Evolutionary conservation across 441 rosid genomes (phyloP), one percentile per base, ranked within the genome.

Genomic region (Erodium moschatum): DNA sequence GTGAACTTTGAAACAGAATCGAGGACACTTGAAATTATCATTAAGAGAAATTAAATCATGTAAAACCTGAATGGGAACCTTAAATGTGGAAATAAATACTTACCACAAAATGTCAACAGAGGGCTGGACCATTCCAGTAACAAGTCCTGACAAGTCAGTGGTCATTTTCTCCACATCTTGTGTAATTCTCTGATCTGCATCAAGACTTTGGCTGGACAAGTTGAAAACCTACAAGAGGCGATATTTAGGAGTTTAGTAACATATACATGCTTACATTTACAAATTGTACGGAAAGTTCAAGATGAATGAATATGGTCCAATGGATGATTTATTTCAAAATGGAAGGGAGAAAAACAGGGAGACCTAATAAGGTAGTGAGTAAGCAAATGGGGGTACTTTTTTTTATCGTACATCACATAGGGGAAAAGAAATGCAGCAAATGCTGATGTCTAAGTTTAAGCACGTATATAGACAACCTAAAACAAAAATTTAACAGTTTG

Each of bases 121-220:
- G 74, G 99, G 99, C 90, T 95, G 92, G 44, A 95, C 99, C 99
- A 95, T 87, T 79, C 98, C 99, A 70, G 99, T 92, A 62, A 95
- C 93, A 61, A 95, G 76, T 70, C 97, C 97, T 42, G 99, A 85
- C 71, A 95, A 82, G 78, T 92, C 97, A 19, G 84, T 65, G 42
- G 98, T 85, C 74, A 95, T 81, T 79, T 92, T 95, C 72, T 92
- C 99, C 63, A 95, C 86, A 87, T 95, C 99, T 67, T 87, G 87
- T 66, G 98, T 95, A 67, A 95, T 81, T 81, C 99, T 85, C 82
- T 95, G 99, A 80, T 95, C 99, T 5, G 97, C 98, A 83, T 95
- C 99, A 72, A 95, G 81, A 64, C 78, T 84, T 86, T 84, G 85
- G 79, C 86, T 88, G n/a, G 98, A 89, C 96, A 90, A 84, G 80